Evolutionary conservation across 2,329 filamentous ascomycete genomes (phyloP).

Genomic region (Exserohilum rostratum): DNA sequence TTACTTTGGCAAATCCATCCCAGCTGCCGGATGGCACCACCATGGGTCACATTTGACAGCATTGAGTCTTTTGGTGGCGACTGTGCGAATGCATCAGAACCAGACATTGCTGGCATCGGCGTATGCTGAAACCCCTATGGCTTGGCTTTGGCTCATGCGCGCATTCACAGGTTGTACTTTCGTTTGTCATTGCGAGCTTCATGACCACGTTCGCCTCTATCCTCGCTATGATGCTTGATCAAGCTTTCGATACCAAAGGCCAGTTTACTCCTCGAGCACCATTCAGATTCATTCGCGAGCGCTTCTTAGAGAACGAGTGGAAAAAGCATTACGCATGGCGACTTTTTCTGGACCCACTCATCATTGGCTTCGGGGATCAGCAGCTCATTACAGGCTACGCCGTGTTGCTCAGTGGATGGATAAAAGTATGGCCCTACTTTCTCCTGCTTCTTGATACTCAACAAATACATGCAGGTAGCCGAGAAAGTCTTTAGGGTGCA

Average conservation of each 20-base stretch:
- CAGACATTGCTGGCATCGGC: slow-evolving; percentile 40
- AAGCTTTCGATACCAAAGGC: slow-evolving; percentile 35
- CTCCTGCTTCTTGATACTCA: neutral
- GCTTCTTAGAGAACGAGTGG: slow-evolving; percentile 34
- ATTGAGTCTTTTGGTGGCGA: slow-evolving; percentile 25
- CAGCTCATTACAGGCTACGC: slow-evolving; percentile 42
- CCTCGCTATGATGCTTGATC: slow-evolving; percentile 43
- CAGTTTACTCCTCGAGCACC: slow-evolving; percentile 28
- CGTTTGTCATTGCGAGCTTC: slow-evolving; percentile 38
- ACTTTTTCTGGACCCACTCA: slow-evolving; percentile 38
- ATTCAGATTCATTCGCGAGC: slow-evolving; percentile 30
- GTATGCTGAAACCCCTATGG: slow-evolving; percentile 10
- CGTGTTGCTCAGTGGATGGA: slow-evolving; percentile 40
- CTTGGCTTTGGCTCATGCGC: neutral
- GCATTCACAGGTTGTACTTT: slow-evolving; percentile 33
- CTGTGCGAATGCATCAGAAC: slow-evolving; percentile 33
- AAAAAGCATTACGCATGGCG: slow-evolving; percentile 40
- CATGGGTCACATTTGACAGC: slow-evolving; percentile 39
- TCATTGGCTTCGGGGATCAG: slow-evolving; percentile 41
- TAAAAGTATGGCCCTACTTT: slow-evolving; percentile 25
- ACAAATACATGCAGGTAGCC: slow-evolving; percentile 22
- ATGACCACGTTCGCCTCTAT: slow-evolving; percentile 40
- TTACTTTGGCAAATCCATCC: neutral
- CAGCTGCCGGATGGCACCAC: slow-evolving; percentile 28
- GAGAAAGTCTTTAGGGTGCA: slow-evolving; percentile 35